These are phyloP conservation scores for Sclerotinia spermophila DNA, from an alignment of 2,329 filamentous ascomycete genomes.

Conservation along the genomic window DNA sequence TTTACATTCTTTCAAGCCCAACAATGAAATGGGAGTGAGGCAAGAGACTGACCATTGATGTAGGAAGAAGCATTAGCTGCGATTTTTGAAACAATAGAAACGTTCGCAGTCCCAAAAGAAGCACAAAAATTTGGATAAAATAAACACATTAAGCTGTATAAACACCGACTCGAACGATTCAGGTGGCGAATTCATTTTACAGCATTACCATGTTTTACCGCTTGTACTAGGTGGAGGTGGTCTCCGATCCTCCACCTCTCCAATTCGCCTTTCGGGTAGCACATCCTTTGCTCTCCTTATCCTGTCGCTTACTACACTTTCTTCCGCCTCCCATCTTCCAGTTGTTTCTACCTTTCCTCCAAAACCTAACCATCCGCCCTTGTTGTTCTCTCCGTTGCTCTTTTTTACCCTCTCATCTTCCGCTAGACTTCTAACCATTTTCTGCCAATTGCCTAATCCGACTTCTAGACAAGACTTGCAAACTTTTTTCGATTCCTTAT, in stretches of 20 bases:
- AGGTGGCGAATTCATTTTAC: neutral
- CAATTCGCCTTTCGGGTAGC: slow-evolving; percentile 12
- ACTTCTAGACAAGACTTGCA: slow-evolving; percentile 76
- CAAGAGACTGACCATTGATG: neutral
- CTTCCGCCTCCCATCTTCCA: slow-evolving; percentile 39
- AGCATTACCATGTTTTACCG: neutral
- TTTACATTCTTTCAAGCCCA: neutral
- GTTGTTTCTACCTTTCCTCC: slow-evolving; percentile 27
- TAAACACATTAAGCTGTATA: neutral
- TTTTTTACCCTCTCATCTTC: slow-evolving; percentile 37
- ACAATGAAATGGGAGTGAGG: neutral
- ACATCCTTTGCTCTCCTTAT: slow-evolving; percentile 29
- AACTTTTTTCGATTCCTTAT: slow-evolving; percentile 47
- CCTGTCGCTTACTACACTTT: slow-evolving; percentile 35
- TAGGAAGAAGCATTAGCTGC: neutral
- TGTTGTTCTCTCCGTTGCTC: slow-evolving; percentile 13
- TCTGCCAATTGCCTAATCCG: slow-evolving; percentile 76
- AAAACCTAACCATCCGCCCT: slow-evolving; percentile 33
- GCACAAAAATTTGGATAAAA: neutral
- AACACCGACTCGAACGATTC: neutral
- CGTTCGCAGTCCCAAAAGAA: neutral
- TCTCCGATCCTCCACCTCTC: slow-evolving; percentile 5
- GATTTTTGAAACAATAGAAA: neutral
- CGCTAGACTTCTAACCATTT: slow-evolving; percentile 67
- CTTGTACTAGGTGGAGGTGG: slow-evolving; percentile 5